Evolutionary conservation across 1,284 basidiomycete genomes (phyloP).

Genomic region (Ceratobasidium sp.): DNA sequence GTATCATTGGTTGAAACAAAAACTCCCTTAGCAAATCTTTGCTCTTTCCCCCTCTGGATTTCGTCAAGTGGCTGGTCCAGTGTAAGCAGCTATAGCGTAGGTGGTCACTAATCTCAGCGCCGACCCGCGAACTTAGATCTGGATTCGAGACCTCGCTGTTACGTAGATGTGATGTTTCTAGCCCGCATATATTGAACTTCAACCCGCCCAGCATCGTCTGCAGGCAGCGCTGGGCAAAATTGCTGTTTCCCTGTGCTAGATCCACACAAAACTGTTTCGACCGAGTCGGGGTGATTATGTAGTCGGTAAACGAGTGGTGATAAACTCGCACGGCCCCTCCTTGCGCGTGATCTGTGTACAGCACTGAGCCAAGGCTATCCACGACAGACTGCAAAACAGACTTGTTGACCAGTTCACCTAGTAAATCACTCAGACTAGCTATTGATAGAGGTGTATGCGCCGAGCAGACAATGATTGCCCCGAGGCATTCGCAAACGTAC

Average conservation of each 20-base stretch:
- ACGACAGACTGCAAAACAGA: not conserved
- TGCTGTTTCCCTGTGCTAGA: not conserved
- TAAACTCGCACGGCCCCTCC: conserved; percentile 26
- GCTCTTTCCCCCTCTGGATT: not conserved
- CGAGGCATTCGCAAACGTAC: conserved; percentile 2
- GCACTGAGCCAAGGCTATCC: conserved; percentile 30
- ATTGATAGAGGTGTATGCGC: not conserved
- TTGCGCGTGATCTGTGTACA: conserved; percentile 2
- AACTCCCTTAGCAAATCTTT: not conserved
- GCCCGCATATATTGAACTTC: conserved; percentile 43
- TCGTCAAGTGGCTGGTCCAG: conserved; percentile 28
- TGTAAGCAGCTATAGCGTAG: conserved; percentile 28
- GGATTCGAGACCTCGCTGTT: conserved; percentile 20
- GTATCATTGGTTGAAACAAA: not conserved
- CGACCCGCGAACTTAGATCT: not conserved
- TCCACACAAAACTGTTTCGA: conserved; percentile 19
- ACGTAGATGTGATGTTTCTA: conserved; percentile 34
- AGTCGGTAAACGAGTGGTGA: conserved; percentile 43
- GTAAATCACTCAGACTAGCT: not conserved
- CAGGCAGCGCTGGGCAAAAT: conserved; percentile 8
- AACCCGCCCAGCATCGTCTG: conserved; percentile 21
- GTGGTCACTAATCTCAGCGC: not conserved
- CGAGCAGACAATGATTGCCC: not conserved
- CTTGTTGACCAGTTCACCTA: not conserved
- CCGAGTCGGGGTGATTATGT: not conserved